Evolutionary conservation across 768 basidiomycete genomes (phyloP), one percentile per base, ranked within the genome.

Genomic region (Mycena albidolilacea): DNA sequence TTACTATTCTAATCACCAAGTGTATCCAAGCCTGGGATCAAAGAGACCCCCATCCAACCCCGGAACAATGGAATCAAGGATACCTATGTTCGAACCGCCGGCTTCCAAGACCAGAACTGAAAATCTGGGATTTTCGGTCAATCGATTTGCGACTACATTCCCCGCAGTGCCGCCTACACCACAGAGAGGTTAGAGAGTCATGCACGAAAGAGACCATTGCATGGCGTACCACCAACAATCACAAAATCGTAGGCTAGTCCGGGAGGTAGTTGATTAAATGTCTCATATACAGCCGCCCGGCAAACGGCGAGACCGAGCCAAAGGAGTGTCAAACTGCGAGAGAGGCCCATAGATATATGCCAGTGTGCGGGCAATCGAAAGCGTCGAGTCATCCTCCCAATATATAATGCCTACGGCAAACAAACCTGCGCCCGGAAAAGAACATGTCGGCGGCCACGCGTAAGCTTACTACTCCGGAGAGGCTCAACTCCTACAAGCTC

Each of bases 101-200:
- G 72, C 72, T 50, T 79, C 78, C 17, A 78, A 39, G 10, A 78
- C 48, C 3, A 78, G 75, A 3, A 78, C 76, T 7, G 57, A 62
- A 39, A 75, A 70, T 6, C 21, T 48, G 0, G 71, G 60, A 11
- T 73, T 72, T 61, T 78, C 76, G 7, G 76, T 70, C 12, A 78
- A 64, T 69, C 23, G 23, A 23, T 23, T 23, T 23, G 23, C 23
- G 23, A 23, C 23, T 23, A 23, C 23, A 23, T 23, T 73, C 21
- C 72, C 72, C n/a, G 55, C 75, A 41, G 59, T 77, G 14, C 46
- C 76, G 9, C 41, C 41, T 43, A 23, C 23, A 23, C 2, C 23
- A 23, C 23, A 23, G 23, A 2, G 23, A 2, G 23, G 23, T 23
- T 23, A 23, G 23, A 44, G n/a, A 5, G 23, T 10, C 5, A 19